Evolutionary conservation across 1,284 basidiomycete genomes (phyloP).

Genomic region (Macrocystidia cucumis): DNA sequence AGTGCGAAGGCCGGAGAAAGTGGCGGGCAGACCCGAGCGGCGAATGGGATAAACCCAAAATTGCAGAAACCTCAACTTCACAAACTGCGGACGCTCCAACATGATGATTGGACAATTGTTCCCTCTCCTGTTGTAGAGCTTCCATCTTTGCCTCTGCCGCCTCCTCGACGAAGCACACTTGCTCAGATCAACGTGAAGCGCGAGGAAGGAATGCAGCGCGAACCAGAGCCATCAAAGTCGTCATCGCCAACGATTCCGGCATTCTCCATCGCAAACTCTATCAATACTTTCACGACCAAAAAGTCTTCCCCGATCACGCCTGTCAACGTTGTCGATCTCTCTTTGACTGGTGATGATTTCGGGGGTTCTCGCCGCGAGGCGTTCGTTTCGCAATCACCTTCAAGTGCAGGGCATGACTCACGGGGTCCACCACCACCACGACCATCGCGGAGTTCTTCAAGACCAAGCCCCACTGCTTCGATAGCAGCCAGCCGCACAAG

Average conservation of each 20-base stretch:
- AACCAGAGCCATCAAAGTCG: too few relatives aligned
- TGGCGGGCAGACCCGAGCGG: background rate
- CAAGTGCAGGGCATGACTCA: too few relatives aligned
- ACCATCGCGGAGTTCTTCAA: constrained; percentile 1
- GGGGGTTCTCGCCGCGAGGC: background rate
- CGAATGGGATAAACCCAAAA: background rate
- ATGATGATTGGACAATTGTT: constrained; percentile 24
- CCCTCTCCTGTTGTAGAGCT: constrained; percentile 21
- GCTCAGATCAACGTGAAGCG: constrained; percentile 12
- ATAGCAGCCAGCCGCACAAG: constrained; percentile 5
- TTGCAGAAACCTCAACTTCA: background rate
- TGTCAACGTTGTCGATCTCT: background rate
- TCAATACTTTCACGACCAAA: constrained; percentile 22
- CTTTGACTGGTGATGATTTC: too few relatives aligned
- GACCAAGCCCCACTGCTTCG: constrained; percentile 9
- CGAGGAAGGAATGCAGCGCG: background rate
- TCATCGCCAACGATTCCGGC: constrained; percentile 26
- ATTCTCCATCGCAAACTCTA: constrained; percentile 23
- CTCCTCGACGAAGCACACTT: constrained; percentile 11
- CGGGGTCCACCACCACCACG: constrained; percentile 5
- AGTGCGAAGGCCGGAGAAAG: constrained; percentile 8
- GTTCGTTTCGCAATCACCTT: too few relatives aligned
- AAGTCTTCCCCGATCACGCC: constrained; percentile 3
- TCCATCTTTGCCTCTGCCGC: constrained; percentile 24
- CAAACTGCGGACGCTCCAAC: too few relatives aligned